Base-by-base conservation (phyloP, 805 yeast species). In the Pichia ethanolica region DNA sequence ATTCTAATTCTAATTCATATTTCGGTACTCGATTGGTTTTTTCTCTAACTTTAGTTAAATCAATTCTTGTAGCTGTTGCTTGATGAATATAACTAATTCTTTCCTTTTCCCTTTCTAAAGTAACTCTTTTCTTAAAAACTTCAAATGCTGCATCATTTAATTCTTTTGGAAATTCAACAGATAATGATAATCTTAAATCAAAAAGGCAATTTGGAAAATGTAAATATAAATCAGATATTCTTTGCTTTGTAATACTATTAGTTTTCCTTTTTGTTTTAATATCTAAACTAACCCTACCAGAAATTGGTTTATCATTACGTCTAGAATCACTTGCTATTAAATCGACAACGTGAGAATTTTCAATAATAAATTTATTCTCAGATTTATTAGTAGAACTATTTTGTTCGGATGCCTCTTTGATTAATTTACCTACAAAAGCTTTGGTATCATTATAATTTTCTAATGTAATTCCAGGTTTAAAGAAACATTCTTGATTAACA, bases 141-240 rank as follows among this genome's bases (percentile, higher is more conserved):
- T 74, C 77, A 62, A 83, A 57, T 69, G 82, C 65, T 62, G 79
- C 66, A 68, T 64, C 70, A 41, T 63, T 66, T 50, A 75, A 81
- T 35, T 77, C 74, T 27, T 78, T 77, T 0, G 96, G 96, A 51
- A 82, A 63, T 78, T 89, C 97, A 32, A 86, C 66, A 37, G 88
- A 79, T 54, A 90, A 68, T 6, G 95, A 82, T 36, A 89, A 69
- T 57, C 95, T 75, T 56, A 83, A 71, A 66, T 89, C 97, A 61
- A 82, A 83, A 65, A 81, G 73, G 34, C 86, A 79, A 54, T 86
- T 83, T 5, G 97, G 97, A 48, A 84, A 76, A 59, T 78, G 82
- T 25, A 89, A 71, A 58, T 79, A 75, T 49, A 90, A 65, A 61
- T 85, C 89, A 2, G 88, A 78, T n/a, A 89, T 68, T 48, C 91